A percentile compares a stretch with the other conserved stretches of the same genome.
Conservation (phyloP, 148 eudicot species). For the Nepenthes gracilis region DNA sequence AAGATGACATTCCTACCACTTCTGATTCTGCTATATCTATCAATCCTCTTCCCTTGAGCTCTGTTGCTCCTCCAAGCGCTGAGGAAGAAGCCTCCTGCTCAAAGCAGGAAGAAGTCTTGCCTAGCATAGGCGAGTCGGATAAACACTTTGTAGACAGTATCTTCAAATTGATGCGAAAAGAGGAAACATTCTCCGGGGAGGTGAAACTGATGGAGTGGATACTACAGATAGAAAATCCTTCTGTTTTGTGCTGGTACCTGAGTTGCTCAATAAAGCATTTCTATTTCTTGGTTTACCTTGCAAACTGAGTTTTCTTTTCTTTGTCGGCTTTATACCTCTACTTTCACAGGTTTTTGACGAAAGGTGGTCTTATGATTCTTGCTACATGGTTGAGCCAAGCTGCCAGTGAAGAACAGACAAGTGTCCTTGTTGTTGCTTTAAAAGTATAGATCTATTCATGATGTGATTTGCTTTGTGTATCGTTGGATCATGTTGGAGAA, state of each 20-base stretch:
- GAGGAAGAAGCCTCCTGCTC: constrained; percentile 63
- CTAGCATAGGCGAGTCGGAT: constrained; percentile 52
- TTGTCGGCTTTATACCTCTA: neutral
- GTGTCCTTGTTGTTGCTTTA: constrained; percentile 55
- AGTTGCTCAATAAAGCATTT: neutral
- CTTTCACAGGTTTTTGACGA: constrained; percentile 59
- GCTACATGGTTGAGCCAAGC: constrained; percentile 93
- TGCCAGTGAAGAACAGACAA: constrained; percentile 86
- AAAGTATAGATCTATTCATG: constrained; percentile 29
- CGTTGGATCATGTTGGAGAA: constrained; percentile 4
- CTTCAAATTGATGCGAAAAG: constrained; percentile 65
- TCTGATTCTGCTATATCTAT: constrained; percentile 26
- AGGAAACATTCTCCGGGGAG: constrained; percentile 78
- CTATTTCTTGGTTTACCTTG: neutral
- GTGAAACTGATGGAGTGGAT: constrained; percentile 90
- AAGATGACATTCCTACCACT: constrained; percentile 24
- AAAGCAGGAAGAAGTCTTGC: constrained; percentile 39
- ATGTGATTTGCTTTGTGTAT: neutral
- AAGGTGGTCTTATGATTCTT: constrained; percentile 86
- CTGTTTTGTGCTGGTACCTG: constrained; percentile 59
- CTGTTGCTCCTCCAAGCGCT: constrained; percentile 34
- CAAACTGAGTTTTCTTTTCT: neutral
- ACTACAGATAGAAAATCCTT: constrained; percentile 56
- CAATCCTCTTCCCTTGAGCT: constrained; percentile 54
- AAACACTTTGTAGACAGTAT: constrained; percentile 55